Percentiles rank a stretch among this genome's conserved stretches.
phyloP scores from a whole-genome alignment of 805 yeast genomes.

The Candida vartiovaarae region DNA sequence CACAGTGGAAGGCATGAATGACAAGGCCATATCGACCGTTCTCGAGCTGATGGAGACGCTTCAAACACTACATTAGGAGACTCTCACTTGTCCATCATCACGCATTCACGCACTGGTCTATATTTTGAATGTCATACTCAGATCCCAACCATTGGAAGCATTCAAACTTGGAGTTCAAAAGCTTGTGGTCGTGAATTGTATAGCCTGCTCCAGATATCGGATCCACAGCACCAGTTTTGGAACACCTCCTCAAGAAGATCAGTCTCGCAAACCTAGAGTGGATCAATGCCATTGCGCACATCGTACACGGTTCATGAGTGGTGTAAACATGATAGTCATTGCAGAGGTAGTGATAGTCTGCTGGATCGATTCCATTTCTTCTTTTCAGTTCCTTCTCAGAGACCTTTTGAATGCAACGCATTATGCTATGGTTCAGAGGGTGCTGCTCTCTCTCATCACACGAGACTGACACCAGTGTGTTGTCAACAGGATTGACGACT shows the following conservation, averaged over 20 bases:
- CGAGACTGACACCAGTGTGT: slow-evolving; percentile 32
- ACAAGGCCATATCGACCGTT: slow-evolving; percentile 13
- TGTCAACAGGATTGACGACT: slow-evolving; percentile 51
- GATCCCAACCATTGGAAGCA: slow-evolving; percentile 64
- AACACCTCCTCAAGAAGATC: slow-evolving; percentile 46
- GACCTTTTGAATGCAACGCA: slow-evolving; percentile 60
- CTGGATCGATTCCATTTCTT: slow-evolving; percentile 22
- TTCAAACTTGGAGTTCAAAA: slow-evolving; percentile 83
- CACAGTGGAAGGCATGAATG: slow-evolving; percentile 1
- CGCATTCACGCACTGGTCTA: slow-evolving; percentile 23
- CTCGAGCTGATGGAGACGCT: slow-evolving; percentile 14
- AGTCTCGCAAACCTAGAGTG: slow-evolving; percentile 79
- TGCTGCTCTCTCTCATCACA: slow-evolving; percentile 36
- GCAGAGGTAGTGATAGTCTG: slow-evolving; percentile 51
- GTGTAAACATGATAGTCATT: slow-evolving; percentile 72
- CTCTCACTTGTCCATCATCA: slow-evolving; percentile 1
- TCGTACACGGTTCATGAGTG: slow-evolving; percentile 92
- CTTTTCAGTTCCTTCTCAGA: slow-evolving; percentile 46
- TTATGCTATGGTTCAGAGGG: slow-evolving; percentile 67
- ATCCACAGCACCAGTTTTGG: slow-evolving; percentile 47
- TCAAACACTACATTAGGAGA: slow-evolving; percentile 7
- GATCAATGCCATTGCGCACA: slow-evolving; percentile 94
- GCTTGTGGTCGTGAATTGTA: slow-evolving; percentile 66
- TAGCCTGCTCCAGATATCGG: slow-evolving; percentile 57
- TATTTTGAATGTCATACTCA: slow-evolving; percentile 18